Evolutionary conservation across 495 filamentous ascomycete species (phyloP).

Genomic region (Penicillium flavigenum): DNA sequence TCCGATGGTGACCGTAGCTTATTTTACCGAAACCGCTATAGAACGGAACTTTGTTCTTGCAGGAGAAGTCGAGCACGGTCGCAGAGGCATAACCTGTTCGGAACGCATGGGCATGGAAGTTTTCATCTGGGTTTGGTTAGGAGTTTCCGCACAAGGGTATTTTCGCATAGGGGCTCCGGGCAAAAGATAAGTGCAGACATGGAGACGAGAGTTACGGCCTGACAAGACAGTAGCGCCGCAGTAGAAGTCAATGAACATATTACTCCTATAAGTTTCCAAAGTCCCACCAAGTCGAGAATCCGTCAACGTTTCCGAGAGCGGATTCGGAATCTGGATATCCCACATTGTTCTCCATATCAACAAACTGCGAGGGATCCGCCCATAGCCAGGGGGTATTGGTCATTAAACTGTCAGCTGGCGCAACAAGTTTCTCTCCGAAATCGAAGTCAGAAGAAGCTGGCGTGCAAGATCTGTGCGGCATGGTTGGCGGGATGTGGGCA

Average conservation of each 20-base stretch:
- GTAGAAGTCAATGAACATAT: conserved; percentile 29
- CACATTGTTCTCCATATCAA: conserved; percentile 38
- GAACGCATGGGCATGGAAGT: not conserved
- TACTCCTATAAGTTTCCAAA: conserved; percentile 41
- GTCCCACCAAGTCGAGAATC: conserved; percentile 48
- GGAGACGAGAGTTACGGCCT: conserved; percentile 17
- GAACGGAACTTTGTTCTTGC: conserved; percentile 54
- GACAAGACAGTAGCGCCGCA: conserved; percentile 19
- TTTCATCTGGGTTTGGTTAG: conserved; percentile 6
- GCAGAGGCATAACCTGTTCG: conserved; percentile 17
- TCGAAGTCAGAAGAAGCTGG: conserved; percentile 26
- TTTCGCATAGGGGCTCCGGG: conserved; percentile 5
- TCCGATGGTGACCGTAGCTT: conserved; percentile 54
- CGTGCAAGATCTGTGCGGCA: conserved; percentile 25
- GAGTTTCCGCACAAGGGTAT: conserved; percentile 6
- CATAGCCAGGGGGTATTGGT: conserved; percentile 51
- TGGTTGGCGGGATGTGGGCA: conserved; percentile 36
- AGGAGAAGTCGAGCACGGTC: conserved; percentile 34
- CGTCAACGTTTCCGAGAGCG: conserved; percentile 34
- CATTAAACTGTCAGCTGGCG: conserved; percentile 46
- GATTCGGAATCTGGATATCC: conserved; percentile 38
- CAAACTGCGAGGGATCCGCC: conserved; percentile 43
- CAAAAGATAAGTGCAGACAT: not conserved
- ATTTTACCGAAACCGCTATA: conserved; percentile 59
- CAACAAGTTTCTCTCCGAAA: conserved; percentile 34